Evolutionary conservation across 192 early-diverging fungal genomes (phyloP).

Genomic region (Haplosporangium gracile): DNA sequence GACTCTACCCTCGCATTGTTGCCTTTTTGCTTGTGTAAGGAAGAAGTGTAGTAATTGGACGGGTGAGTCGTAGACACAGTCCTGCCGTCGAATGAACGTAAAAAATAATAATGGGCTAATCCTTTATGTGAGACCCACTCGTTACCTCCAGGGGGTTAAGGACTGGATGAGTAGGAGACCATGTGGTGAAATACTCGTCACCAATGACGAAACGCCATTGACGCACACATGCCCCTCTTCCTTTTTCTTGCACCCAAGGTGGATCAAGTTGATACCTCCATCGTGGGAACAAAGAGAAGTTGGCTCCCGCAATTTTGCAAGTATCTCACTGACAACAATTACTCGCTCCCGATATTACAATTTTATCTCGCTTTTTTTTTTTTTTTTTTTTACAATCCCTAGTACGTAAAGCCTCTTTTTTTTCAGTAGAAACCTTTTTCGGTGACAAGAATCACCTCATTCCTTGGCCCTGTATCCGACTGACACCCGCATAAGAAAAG

Average conservation of each 20-base stretch:
- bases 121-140: background rate
- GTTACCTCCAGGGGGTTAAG: background rate
- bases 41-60: background rate
- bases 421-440: background rate
- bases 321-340: background rate
- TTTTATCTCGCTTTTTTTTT: background rate
- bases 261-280: background rate
- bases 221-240: background rate
- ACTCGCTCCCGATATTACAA: background rate
- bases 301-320: background rate
- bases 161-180: background rate
- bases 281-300: background rate
- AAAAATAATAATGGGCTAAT: background rate
- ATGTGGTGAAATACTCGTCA: background rate
- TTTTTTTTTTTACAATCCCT: background rate
- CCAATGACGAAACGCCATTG: slow-evolving; percentile 2
- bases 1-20: background rate
- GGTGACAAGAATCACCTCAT: background rate
- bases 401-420: background rate
- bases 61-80: background rate
- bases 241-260: background rate
- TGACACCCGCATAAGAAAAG: background rate
- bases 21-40: background rate
- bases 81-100: background rate
- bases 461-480: background rate